Percentiles rank a stretch among this genome's conserved stretches.
phyloP scores from a whole-genome alignment of 805 yeast genomes.

The Pichia pseudocactophila region DNA sequence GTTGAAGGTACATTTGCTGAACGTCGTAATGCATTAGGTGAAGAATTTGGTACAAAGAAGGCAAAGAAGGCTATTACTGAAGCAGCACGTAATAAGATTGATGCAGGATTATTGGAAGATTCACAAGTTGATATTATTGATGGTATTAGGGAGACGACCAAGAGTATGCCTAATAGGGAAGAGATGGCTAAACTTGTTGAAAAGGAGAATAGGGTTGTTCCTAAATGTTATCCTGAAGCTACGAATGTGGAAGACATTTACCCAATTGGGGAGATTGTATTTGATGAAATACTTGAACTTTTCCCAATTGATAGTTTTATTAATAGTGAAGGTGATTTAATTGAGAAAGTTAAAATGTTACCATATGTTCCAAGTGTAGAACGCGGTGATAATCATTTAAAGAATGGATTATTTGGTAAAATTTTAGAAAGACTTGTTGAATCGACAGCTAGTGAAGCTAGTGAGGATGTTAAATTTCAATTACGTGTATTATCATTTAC shows the following conservation, averaged over 20 bases:
- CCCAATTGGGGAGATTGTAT: conserved; percentile 63
- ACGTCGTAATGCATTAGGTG: conserved; percentile 82
- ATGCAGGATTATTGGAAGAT: conserved; percentile 62
- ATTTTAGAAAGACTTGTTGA: neutral
- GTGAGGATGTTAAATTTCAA: conserved; percentile 32
- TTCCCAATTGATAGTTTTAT: conserved; percentile 56
- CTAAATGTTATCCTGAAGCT: conserved; percentile 69
- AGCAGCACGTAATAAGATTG: conserved; percentile 75
- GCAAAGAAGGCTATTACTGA: conserved; percentile 86
- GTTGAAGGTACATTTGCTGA: conserved; percentile 9
- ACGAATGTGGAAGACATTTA: conserved; percentile 76
- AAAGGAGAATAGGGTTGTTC: conserved; percentile 72
- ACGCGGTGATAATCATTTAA: conserved; percentile 20
- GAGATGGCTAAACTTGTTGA: conserved; percentile 49
- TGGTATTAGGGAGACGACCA: conserved; percentile 61
- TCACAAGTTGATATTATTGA: conserved; percentile 77
- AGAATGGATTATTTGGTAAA: conserved; percentile 22
- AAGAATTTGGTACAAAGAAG: conserved; percentile 93
- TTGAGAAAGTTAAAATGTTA: conserved; percentile 3
- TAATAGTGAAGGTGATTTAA: conserved; percentile 23
- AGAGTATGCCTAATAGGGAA: conserved; percentile 61
- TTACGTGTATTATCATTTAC: conserved; percentile 71
- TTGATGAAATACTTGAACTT: conserved; percentile 50
- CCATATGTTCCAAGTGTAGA: conserved; percentile 6
- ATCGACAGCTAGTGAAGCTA: neutral